Base-by-base conservation (phyloP, 108 stramenopile species). In the Cyclotella cryptica region DNA sequence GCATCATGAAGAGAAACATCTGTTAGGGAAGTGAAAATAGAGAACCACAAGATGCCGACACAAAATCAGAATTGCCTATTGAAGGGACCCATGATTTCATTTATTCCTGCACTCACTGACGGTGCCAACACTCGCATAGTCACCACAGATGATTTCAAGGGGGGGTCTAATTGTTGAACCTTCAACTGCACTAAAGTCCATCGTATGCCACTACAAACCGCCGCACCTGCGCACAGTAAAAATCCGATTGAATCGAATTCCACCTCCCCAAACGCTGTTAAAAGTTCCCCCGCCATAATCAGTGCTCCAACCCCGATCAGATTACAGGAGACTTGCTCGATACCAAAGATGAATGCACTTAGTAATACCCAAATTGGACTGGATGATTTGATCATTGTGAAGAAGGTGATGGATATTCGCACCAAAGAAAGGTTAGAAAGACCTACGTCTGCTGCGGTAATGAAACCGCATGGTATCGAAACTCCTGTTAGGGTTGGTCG, bases 141-240 rank as follows among this genome's bases (percentile, higher is more conserved):
- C 35, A 81, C 91, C 44, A 96, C 85, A 6, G 95, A 83, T n/a
- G 90, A 86, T 44, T 90, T 83, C 13, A 96, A 69, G 0, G 91
- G 92, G 39, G 95, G 95, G n/a, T 96, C 90, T 62, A 96, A 59
- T 35, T 35, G 84, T 63, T 93, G 90, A 5, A 96, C 61, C 47
- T 92, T 92, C 29, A 90, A 87, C 80, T 96, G 95, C 11, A 92
- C 89, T 62, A 96, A 40, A 18, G 95, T 96, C 95, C 95, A 96
- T 67, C 95, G 78, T 24, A 90, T 88, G 44, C 95, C 95, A 68
- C 85, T 84, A 40, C 90, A 78, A 22, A 90, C 57, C 39, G 86
- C 82, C 27, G 95, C 95, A 46, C 73, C 58, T 30, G 89, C 61
- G 69, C 88, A 89, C 15, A 96, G 69, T 10, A 92, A n/a, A 58